phyloP scores from a whole-genome alignment of 2,329 filamentous ascomycete species.

The Alternaria infectoria region DNA sequence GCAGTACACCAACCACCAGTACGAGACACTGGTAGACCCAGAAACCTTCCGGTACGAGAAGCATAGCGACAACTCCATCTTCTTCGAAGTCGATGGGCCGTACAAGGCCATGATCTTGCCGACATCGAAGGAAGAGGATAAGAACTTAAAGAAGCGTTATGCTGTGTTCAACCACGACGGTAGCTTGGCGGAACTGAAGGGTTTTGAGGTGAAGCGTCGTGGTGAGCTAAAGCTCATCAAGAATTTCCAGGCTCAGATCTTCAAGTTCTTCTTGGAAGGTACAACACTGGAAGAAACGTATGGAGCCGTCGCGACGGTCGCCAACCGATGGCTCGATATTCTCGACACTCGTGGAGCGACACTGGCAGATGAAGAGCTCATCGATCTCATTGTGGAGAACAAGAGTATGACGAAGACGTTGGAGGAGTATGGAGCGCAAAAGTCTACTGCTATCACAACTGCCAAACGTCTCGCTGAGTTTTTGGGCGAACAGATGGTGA shows the following conservation, averaged over 20 bases:
- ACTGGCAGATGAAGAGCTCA: conserved; percentile 93
- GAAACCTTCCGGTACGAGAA: conserved; percentile 90
- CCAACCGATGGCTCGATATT: conserved; percentile 96
- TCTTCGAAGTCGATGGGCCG: conserved; percentile 98
- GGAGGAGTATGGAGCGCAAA: conserved; percentile 93
- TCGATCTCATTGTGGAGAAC: conserved; percentile 99
- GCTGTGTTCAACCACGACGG: conserved; percentile 99
- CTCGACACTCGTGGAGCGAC: conserved; percentile 86
- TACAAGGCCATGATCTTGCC: conserved; percentile 98
- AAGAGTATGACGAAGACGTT: conserved; percentile 97
- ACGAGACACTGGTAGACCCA: conserved; percentile 84
- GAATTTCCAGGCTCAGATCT: conserved; percentile 98
- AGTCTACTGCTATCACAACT: conserved; percentile 99
- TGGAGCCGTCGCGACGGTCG: conserved; percentile 87
- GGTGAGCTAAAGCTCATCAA: conserved; percentile 99
- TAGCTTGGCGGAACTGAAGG: conserved; percentile 91
- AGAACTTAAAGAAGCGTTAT: conserved; percentile 99
- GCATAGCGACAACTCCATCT: conserved; percentile 98
- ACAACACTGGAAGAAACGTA: conserved; percentile 89
- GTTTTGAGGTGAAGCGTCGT: conserved; percentile 96
- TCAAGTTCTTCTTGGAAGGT: conserved; percentile 98
- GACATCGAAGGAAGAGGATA: conserved; percentile 98
- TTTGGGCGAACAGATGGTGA: conserved; percentile 96
- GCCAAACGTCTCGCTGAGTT: conserved; percentile 95
- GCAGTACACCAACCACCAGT: conserved; percentile 96